Evolutionary conservation across 2,329 filamentous ascomycete species (phyloP), one percentile per base, ranked within the genome.

Genomic region (Emergomyces orientalis): DNA sequence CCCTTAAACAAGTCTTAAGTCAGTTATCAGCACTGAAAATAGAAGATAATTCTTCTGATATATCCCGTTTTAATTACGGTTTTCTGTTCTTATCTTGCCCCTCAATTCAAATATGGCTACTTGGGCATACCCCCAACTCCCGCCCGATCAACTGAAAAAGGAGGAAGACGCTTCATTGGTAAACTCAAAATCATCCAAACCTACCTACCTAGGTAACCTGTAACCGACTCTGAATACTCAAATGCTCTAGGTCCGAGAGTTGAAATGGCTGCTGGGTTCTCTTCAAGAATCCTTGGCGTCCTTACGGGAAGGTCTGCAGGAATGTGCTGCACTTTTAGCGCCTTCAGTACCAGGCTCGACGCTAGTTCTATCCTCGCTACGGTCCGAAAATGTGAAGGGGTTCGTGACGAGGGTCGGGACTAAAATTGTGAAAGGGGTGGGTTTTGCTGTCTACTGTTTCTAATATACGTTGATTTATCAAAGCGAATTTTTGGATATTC

Each of bases 311-410:
- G 90, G 91, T 64, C 84, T 97, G 2, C 87, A 94, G 73, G 91
- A 97, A 76, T 97, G 92, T 77, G 90, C 91, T 68, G 86, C 88
- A 22, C 83, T 97, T 30, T 85, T 99, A 37, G 88, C 91, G 8
- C 91, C 93, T 1, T 83, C 88, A 66, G 91, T 96, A 71, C 87
- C 88, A 0, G 91, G 91, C 9, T 92, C 88, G 69, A 99, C 93
- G 0, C 84, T 99, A 34, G 92, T 94, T 37, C 83, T 99, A 67
- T 94, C 89, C 65, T 95, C 92, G 17, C 84, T 88, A 62, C 85
- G 92, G 62, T 93, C 90, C 62, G 94, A 99, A 78, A 86, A 84
- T 68, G 86, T 97, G 66, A 99, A 99, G 75, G 94, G 94, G 22
- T 90, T 91, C 69, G 85, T 97, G 64, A 97, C 93, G 0, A 86